Percentiles rank a stretch among this genome's conserved stretches.
phyloP scores from a whole-genome alignment of 2,329 filamentous ascomycete species.

The Exophiala alcalophila region DNA sequence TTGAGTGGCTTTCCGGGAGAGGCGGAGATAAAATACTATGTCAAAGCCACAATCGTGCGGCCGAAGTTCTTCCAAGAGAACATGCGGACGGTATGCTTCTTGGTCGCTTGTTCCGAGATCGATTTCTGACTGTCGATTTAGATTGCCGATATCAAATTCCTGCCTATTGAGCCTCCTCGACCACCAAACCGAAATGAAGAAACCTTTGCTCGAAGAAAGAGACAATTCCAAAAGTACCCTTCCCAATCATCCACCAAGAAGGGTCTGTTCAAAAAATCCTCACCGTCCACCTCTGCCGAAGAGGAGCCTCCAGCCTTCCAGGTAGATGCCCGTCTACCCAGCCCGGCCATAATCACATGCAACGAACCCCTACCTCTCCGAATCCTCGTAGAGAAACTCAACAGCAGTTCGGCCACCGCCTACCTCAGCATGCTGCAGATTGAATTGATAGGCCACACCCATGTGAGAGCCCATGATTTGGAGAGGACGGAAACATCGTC shows the following conservation, averaged over 20 bases:
- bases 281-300: slow-evolving; percentile 21
- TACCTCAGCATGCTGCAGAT: slow-evolving; percentile 78
- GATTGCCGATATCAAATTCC: slow-evolving; percentile 64
- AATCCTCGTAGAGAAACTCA: slow-evolving; percentile 74
- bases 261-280: slow-evolving; percentile 56
- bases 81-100: slow-evolving; percentile 54
- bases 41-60: slow-evolving; percentile 93
- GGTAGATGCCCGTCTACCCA: slow-evolving; percentile 80
- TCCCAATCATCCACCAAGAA: slow-evolving; percentile 52
- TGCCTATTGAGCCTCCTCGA: slow-evolving; percentile 87
- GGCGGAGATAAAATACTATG: slow-evolving; percentile 88
- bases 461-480: slow-evolving; percentile 74
- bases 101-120: neutral
- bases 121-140: slow-evolving; percentile 11
- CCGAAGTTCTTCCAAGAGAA: slow-evolving; percentile 89
- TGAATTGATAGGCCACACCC: slow-evolving; percentile 74
- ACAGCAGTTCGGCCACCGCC: slow-evolving; percentile 64
- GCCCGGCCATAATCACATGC: slow-evolving; percentile 84
- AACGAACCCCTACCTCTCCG: slow-evolving; percentile 80
- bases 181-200: slow-evolving; percentile 67
- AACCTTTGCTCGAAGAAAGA: slow-evolving; percentile 73
- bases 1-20: slow-evolving; percentile 80
- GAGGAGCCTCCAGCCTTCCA: slow-evolving; percentile 57
- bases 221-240: slow-evolving; percentile 52
- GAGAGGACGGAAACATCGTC: slow-evolving; percentile 65